Percentiles rank a stretch among this genome's conserved stretches.
phyloP scores from a whole-genome alignment of 495 filamentous ascomycete species.

The Cercophora sp. region DNA sequence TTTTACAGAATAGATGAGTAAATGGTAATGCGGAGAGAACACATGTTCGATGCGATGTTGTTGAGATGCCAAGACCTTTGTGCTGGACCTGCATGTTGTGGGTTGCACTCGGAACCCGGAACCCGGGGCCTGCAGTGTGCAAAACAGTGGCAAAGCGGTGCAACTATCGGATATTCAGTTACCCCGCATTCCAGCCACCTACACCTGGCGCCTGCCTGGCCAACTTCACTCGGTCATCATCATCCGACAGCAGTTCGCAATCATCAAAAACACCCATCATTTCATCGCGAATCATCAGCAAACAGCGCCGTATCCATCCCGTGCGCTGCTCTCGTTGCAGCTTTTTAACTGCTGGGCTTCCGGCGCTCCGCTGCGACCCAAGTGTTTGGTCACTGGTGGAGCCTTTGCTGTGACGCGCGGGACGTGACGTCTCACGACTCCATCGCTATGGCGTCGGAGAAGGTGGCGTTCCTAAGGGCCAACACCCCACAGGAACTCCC shows the following conservation, averaged over 20 bases:
- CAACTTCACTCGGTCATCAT: background rate
- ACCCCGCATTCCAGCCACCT: background rate
- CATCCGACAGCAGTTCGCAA: background rate
- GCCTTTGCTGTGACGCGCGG: background rate
- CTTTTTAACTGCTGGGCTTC: background rate
- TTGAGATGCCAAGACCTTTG: no score
- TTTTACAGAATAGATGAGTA: no score
- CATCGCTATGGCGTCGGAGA: background rate
- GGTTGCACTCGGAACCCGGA: no score
- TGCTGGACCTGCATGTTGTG: no score
- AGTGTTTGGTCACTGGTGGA: background rate
- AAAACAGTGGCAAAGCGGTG: no score
- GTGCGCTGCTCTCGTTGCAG: background rate
- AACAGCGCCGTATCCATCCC: no score
- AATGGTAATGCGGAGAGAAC: no score
- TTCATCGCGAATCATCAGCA: background rate
- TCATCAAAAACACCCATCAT: background rate
- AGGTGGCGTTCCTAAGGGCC: background rate
- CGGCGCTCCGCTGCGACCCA: background rate
- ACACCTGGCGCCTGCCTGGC: background rate
- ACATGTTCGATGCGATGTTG: no score
- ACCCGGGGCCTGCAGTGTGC: no score
- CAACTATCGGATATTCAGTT: background rate
- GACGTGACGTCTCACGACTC: background rate
- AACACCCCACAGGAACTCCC: background rate